Conservation (phyloP, 179 eudicot species). For the Corrigiola litoralis region DNA sequence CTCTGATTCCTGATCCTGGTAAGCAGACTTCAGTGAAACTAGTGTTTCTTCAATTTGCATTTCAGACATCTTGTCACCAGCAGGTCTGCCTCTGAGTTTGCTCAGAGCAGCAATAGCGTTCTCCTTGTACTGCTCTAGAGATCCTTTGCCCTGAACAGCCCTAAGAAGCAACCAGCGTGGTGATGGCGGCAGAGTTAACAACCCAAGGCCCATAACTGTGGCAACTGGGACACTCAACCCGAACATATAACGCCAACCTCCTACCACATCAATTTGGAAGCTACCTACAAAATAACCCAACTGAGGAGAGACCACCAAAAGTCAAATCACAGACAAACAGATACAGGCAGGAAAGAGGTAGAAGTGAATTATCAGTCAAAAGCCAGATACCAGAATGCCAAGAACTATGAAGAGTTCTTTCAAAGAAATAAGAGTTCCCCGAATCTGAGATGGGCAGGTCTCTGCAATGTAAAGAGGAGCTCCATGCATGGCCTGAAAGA, state of each 20-base stretch:
- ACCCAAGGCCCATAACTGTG: constrained; percentile 74
- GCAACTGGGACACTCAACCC: constrained; percentile 82
- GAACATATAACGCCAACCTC: constrained; percentile 99
- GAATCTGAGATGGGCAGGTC: constrained; percentile 93
- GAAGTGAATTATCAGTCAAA: background rate
- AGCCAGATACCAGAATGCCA: constrained; percentile 71
- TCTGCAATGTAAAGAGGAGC: constrained; percentile 99
- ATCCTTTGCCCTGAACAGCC: constrained; percentile 79
- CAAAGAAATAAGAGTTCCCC: constrained; percentile 87
- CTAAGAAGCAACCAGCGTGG: constrained; percentile 97
- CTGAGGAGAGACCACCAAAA: constrained; percentile 36
- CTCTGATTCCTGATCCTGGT: constrained; percentile 60
- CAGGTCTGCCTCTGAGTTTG: constrained; percentile 75
- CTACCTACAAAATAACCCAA: constrained; percentile 87
- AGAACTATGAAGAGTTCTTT: constrained; percentile 91
- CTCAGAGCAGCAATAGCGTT: constrained; percentile 65
- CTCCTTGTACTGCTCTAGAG: constrained; percentile 64
- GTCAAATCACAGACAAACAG: background rate
- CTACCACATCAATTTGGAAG: constrained; percentile 60
- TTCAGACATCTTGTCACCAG: constrained; percentile 68
- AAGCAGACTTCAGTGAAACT: constrained; percentile 67
- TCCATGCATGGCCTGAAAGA: constrained; percentile 92
- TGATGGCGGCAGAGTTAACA: constrained; percentile 86
- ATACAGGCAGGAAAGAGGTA: background rate
- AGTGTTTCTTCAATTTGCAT: constrained; percentile 82